These are phyloP conservation scores for Gracilariopsis chorda DNA, from an alignment of 23 red algal species.

Conservation along the genomic window DNA sequence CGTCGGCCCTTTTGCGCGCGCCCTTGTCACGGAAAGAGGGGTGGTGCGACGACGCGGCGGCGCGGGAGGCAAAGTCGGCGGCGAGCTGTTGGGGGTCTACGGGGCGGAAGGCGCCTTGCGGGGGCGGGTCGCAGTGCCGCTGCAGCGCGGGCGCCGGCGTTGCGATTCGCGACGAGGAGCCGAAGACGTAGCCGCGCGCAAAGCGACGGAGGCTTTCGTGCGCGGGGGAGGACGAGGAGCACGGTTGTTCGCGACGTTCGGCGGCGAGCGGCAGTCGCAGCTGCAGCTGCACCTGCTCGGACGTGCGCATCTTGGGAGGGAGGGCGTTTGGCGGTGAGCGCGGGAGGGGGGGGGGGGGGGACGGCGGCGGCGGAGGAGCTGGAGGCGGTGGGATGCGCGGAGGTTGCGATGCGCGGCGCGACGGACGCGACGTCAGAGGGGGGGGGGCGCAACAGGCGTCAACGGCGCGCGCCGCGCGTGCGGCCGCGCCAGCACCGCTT, in stretches of 20 bases:
- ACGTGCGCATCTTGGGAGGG: not conserved
- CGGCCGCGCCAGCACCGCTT: too few species aligned
- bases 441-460: not conserved
- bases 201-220: constrained; percentile 5
- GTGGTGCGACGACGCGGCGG: not conserved
- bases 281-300: constrained; percentile 19
- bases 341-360: not conserved
- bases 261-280: not conserved
- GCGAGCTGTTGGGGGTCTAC: not conserved
- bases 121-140: not conserved
- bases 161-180: not conserved
- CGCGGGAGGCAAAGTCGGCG: not conserved
- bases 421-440: not conserved
- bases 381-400: not conserved
- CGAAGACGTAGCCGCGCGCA: constrained; percentile 35
- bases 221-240: too few species aligned
- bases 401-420: not conserved
- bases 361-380: not conserved
- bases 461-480: too few species aligned
- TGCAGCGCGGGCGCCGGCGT: not conserved
- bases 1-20: not conserved
- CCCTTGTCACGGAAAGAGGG: not conserved
- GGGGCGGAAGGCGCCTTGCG: not conserved
- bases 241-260: not conserved
- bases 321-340: not conserved